Evolutionary conservation across 306 rosid genomes (phyloP).

Genomic region (Ormosia semicastrata): DNA sequence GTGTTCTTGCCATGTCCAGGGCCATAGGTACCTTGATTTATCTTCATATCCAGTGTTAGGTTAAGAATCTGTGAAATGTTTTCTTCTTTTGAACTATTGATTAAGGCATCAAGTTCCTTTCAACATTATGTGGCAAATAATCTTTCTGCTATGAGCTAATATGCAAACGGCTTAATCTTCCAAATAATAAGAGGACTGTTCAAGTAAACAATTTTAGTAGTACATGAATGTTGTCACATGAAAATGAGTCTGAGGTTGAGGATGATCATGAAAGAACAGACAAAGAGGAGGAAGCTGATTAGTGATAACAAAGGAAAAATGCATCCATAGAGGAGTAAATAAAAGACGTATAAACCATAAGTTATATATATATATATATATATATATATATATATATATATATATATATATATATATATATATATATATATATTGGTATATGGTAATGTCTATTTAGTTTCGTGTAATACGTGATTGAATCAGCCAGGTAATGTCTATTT

Average conservation of each 20-base stretch:
- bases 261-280: neutral
- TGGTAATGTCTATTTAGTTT: neutral
- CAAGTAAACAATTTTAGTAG: neutral
- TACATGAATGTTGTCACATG: neutral
- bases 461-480: neutral
- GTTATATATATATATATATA: neutral
- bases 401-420: neutral
- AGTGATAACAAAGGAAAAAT: neutral
- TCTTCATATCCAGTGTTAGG: slow-evolving; percentile 30
- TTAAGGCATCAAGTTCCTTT: slow-evolving; percentile 12
- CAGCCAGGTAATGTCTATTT: neutral
- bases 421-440: neutral
- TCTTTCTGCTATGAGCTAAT: slow-evolving; percentile 11
- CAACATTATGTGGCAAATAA: slow-evolving; percentile 9
- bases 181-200: neutral
- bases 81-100: slow-evolving; percentile 5
- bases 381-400: no score
- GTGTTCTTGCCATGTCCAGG: slow-evolving; percentile 80
- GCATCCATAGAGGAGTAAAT: neutral
- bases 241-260: neutral
- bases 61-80: neutral
- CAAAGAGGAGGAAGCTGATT: neutral
- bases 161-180: neutral
- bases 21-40: slow-evolving; percentile 83
- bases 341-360: neutral